Conservation (phyloP, 2,329 filamentous ascomycete species). For the Botrytis pseudocinerea region DNA sequence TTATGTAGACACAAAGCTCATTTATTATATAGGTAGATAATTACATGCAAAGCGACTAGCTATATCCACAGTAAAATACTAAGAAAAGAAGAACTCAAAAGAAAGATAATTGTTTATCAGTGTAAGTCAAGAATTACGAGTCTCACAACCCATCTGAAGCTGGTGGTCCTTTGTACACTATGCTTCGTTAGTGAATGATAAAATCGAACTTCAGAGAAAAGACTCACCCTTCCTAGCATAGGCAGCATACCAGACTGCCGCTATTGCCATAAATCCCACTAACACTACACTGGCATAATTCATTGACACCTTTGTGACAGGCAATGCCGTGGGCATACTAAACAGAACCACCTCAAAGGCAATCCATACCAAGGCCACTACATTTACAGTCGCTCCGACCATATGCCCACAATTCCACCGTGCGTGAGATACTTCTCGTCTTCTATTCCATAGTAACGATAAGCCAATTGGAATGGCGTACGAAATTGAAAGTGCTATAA, state of each 20-base stretch:
- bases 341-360: conserved; percentile 63
- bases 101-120: background rate
- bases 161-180: conserved; percentile 34
- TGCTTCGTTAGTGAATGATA: background rate
- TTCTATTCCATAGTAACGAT: conserved; percentile 65
- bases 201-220: background rate
- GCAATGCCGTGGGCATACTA: conserved; percentile 60
- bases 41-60: background rate
- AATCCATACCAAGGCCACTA: conserved; percentile 57
- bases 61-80: background rate
- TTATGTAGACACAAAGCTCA: background rate
- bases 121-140: background rate
- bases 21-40: background rate
- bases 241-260: conserved; percentile 51
- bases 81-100: background rate
- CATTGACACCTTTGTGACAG: conserved; percentile 60
- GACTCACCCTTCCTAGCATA: conserved; percentile 53
- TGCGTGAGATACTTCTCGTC: conserved; percentile 51
- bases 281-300: conserved; percentile 54
- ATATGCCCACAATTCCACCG: conserved; percentile 61
- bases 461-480: conserved; percentile 74
- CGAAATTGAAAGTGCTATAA: conserved; percentile 69
- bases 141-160: conserved; percentile 31
- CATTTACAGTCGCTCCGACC: conserved; percentile 60
- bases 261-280: conserved; percentile 53